Base-by-base conservation (phyloP, 164 flowering plant genomes). In the Vitis labrusca region DNA sequence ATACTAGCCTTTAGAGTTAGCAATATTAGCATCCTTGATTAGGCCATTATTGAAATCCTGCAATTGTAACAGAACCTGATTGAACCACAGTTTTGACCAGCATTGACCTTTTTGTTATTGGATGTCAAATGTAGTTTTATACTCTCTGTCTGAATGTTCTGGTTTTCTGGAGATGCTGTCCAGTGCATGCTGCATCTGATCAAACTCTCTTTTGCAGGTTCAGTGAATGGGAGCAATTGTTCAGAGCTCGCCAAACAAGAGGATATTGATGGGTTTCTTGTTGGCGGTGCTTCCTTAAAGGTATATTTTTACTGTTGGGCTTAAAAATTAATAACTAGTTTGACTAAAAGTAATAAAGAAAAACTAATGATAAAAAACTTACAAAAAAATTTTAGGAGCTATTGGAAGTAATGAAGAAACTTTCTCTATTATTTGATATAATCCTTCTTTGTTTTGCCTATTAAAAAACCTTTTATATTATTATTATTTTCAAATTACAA, bases 231-330 rank as follows among this genome's bases (percentile, higher is more conserved):
- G 66, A 72, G 88, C 83, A 95, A 93, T 72, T 89, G 86, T 71
- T 87, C 92, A 16, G 99, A 95, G 79, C 98, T 95, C 69, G 98
- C 99, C 37, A 93, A 93, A 73, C 68, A 95, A 79, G 97, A 91
- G 77, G 98, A 95, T 74, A 93, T 95, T 76, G 99, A 95, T 78
- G 99, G 98, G 11, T 95, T 95, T 81, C 98, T 95, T 60, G 98
- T 95, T 59, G 99, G 99, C 17, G 99, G 99, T 77, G 99, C 99
- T 71, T 93, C 99, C 56, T 79, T 95, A 59, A 95, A 95, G 94
- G 98, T 95, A 86, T 37, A 27, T 53, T 58, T 16, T 8, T 57
- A 12, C 15, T 13, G 10, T 61, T 59, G 37, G 15, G 29, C 52
- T 62, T 71, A 59, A 50, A 44, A 2, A 55, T 57, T 37, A 6